A percentile compares a stretch with the other conserved stretches of the same genome.
Evolutionary conservation across 2,329 filamentous ascomycete species (phyloP).

Genomic region (Ophiobolus disseminans): DNA sequence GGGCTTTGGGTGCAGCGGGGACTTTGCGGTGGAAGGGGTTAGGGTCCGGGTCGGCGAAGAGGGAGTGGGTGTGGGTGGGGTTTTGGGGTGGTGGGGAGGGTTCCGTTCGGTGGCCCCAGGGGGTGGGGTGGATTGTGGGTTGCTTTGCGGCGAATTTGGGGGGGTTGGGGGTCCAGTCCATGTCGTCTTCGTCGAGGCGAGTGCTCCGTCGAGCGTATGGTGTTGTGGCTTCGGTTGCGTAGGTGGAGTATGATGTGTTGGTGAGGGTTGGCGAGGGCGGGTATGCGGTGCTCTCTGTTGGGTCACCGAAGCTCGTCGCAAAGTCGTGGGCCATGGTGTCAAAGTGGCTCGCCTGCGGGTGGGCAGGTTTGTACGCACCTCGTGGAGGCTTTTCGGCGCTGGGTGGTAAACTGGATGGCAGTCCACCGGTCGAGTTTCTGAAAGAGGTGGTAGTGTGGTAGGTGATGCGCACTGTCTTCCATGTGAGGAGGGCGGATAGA

Average conservation of each 20-base stretch:
- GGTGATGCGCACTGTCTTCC: constrained; percentile 65
- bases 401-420: constrained; percentile 29
- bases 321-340: constrained; percentile 46
- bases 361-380: constrained; percentile 33
- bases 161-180: constrained; percentile 75
- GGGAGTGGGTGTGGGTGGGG: constrained; percentile 19
- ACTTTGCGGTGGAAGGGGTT: constrained; percentile 74
- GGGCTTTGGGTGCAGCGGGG: constrained; percentile 71
- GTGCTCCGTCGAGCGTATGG: constrained; percentile 20
- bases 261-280: constrained; percentile 46
- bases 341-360: constrained; percentile 39
- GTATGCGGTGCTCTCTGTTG: constrained; percentile 28
- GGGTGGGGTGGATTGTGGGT: constrained; percentile 29
- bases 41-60: constrained; percentile 44
- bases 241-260: constrained; percentile 26
- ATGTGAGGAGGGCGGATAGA: constrained; percentile 35
- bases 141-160: constrained; percentile 48
- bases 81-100: constrained; percentile 13
- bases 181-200: constrained; percentile 61
- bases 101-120: constrained; percentile 16
- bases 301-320: constrained; percentile 46
- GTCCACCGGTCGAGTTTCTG: constrained; percentile 30
- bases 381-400: constrained; percentile 24
- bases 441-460: constrained; percentile 50
- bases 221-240: constrained; percentile 36